Conservation (phyloP, 2,329 filamentous ascomycete genomes). For the Hirsutella rhossiliensis region DNA sequence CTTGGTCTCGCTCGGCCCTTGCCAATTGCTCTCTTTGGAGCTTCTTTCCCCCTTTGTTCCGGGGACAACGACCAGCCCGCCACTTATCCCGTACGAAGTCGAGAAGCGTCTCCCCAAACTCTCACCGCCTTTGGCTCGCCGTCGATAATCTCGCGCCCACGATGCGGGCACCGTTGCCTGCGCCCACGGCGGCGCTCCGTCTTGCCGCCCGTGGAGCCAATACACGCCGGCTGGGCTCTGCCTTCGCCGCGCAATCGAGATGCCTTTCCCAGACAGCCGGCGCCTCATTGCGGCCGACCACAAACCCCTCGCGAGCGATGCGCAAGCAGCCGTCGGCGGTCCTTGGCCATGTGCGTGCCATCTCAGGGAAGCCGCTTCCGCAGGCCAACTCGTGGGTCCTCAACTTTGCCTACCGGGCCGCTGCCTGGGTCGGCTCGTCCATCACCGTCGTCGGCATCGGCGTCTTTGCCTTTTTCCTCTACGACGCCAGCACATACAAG, state of each 20-base stretch:
- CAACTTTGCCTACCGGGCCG: slow-evolving; percentile 55
- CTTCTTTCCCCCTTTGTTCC: too few relatives aligned
- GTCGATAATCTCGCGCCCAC: neutral
- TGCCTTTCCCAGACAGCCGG: neutral
- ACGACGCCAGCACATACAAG: slow-evolving; percentile 85
- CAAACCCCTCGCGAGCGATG: neutral
- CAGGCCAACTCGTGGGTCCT: slow-evolving; percentile 33
- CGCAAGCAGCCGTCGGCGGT: neutral
- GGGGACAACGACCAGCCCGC: neutral
- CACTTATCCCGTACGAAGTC: neutral
- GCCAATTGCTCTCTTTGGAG: too few relatives aligned
- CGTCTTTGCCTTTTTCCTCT: slow-evolving; percentile 78
- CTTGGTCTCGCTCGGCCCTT: too few relatives aligned
- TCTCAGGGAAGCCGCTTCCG: slow-evolving; percentile 42
- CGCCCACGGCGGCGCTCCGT: neutral
- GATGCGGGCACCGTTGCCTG: neutral
- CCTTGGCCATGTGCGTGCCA: neutral
- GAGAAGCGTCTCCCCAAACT: neutral
- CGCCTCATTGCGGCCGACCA: neutral
- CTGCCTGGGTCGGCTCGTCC: slow-evolving; percentile 54
- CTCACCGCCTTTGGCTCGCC: neutral
- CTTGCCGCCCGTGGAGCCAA: neutral
- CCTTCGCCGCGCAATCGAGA: neutral
- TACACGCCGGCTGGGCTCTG: neutral
- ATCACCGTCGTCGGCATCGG: slow-evolving; percentile 56